phyloP scores from a whole-genome alignment of 495 filamentous ascomycete genomes.

The Penicillium salamii region DNA sequence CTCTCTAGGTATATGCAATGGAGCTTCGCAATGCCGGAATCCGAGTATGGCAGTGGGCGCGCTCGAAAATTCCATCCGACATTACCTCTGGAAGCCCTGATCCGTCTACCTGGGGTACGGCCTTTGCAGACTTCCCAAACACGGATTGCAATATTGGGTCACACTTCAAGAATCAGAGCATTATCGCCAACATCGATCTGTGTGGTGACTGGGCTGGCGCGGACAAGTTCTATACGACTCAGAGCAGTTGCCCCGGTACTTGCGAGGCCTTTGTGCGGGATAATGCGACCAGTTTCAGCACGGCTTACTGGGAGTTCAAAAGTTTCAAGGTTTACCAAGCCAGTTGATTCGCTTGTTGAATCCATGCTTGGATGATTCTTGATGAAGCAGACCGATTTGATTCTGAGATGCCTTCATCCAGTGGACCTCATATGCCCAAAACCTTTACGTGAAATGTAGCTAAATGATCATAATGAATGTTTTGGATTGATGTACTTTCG shows the following conservation, averaged over 20 bases:
- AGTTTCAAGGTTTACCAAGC: slow-evolving; percentile 36
- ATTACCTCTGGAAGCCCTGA: slow-evolving; percentile 29
- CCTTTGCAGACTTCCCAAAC: slow-evolving; percentile 40
- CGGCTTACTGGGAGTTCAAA: slow-evolving; percentile 41
- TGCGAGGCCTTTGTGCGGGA: slow-evolving; percentile 33
- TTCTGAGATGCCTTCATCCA: no score
- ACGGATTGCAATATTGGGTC: slow-evolving; percentile 37
- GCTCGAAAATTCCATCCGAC: slow-evolving; percentile 28
- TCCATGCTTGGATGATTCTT: not conserved
- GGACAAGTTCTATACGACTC: slow-evolving; percentile 22
- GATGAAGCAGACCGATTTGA: no score
- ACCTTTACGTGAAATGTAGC: not conserved
- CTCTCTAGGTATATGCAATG: slow-evolving; percentile 31
- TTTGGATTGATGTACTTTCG: not conserved
- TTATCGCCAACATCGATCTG: slow-evolving; percentile 42
- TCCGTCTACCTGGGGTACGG: slow-evolving; percentile 26
- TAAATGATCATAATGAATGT: not conserved
- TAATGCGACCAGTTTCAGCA: slow-evolving; percentile 28
- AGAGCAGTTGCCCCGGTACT: slow-evolving; percentile 30
- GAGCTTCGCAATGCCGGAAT: slow-evolving; percentile 35
- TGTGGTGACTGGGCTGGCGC: slow-evolving; percentile 31
- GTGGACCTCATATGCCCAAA: no score
- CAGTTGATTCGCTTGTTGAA: not conserved
- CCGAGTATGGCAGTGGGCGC: slow-evolving; percentile 40
- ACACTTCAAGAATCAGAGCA: slow-evolving; percentile 42